Evolutionary conservation across 1,284 basidiomycete species (phyloP), one percentile per base, ranked within the genome.

Genomic region (Volvariella volvacea): DNA sequence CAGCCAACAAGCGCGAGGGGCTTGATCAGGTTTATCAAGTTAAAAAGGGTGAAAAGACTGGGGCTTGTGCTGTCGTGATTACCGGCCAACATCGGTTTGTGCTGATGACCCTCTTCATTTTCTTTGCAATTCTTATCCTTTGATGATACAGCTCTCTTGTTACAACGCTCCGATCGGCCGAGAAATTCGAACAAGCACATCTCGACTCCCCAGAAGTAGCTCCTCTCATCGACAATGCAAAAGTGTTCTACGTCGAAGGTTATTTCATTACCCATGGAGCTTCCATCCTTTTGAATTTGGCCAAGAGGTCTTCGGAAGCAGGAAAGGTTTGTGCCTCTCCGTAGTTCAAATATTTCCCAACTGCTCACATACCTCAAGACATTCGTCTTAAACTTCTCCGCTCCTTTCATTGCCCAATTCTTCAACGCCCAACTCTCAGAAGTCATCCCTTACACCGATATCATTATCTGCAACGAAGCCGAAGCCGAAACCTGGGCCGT

Each of bases 391-490:
- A 99, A 99, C 77, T 78, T 99, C 55, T 96, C 92, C 12, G 96
- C 96, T 1, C 96, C 96, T 30, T 99, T 98, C 76, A 96, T 99
- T 63, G 74, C 90, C 45, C 88, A 95, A 66, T 96, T 97, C 80
- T 98, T 97, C 74, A 80, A 80, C 53, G 66, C 74, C 2, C 86
- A 93, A 58, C 72, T 97, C 32, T 76, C 89, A 55, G 71, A 87
- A 61, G 67, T 96, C 55, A 64, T 96, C 41, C 84, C 86, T 20
- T 85, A 87, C 71, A 79, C 78, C 51, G 93, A 97, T 65, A 71
- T 94, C 59, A 56, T 96, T 61, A 89, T 97, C 64, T 90, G 91
- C 22, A 99, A 98, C 71, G 96, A 99, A 73, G 71, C 84, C 43
- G 96, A 99, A 67, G 95, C 93, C 3, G 88, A 83, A 52, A 79